Percentiles rank a stretch among this genome's conserved stretches.
phyloP scores from a whole-genome alignment of 768 basidiomycete genomes.

The Russula dissimulans region DNA sequence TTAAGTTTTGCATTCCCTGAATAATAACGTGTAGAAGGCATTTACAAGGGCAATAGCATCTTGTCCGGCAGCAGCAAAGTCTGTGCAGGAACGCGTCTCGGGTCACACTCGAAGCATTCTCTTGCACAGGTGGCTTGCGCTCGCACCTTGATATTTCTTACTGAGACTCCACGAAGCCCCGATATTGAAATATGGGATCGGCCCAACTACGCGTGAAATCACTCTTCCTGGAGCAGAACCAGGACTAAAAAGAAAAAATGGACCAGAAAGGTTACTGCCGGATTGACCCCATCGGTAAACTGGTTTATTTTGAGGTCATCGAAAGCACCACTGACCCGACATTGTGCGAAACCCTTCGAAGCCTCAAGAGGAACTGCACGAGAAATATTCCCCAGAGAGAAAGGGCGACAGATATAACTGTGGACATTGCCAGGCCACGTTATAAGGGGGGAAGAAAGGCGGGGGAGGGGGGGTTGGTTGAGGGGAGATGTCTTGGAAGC shows the following conservation, averaged over 20 bases:
- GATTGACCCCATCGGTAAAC: background rate
- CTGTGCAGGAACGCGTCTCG: background rate
- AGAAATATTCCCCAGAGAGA: background rate
- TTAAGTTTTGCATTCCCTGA: background rate
- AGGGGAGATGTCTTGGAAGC: too few species aligned
- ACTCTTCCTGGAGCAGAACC: background rate
- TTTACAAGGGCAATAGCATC: slow-evolving; percentile 4
- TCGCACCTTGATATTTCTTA: slow-evolving; percentile 1
- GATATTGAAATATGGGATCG: background rate
- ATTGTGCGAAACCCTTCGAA: background rate
- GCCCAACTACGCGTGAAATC: background rate
- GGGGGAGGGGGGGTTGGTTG: too few species aligned
- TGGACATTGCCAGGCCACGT: background rate
- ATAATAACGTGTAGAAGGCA: background rate
- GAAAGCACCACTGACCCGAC: background rate
- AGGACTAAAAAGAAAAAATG: background rate
- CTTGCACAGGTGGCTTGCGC: too few species aligned
- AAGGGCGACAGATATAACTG: background rate
- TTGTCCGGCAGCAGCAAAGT: slow-evolving; percentile 3
- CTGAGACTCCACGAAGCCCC: background rate
- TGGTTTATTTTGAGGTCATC: background rate
- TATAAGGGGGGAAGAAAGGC: too few species aligned
- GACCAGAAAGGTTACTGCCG: slow-evolving; percentile 1
- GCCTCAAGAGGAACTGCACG: background rate
- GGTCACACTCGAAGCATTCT: too few species aligned